Evolutionary conservation across 1,284 basidiomycete genomes (phyloP), one percentile per base, ranked within the genome.

Genomic region (Rhodotorula sp.): DNA sequence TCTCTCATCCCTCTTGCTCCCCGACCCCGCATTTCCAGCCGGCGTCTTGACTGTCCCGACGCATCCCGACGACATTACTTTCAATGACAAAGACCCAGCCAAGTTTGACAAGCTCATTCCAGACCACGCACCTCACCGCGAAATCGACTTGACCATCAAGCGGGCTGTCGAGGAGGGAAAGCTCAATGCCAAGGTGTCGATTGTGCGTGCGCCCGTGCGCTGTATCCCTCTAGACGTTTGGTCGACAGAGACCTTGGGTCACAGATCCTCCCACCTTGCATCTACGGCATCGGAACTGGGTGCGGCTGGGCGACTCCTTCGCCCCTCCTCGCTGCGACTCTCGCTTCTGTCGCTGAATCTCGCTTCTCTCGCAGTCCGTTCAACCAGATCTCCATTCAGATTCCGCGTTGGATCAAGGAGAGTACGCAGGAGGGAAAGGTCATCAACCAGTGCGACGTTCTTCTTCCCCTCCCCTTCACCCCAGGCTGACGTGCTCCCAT

Each of bases 131-230:
- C 67, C 63, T 4, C 72, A 73, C 59, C 66, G 72, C 22, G 55
- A 71, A 13, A 60, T 71, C 30, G 72, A 73, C 59, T 29, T 73
- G 30, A 36, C 63, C 11, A 73, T 73, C 66, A 71, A 71, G 61
- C 15, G 39, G 24, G 68, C 70, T 5, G 72, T 73, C 19, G 69
- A 73, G 36, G 47, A 46, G 11, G 36, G 36, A 11, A 34, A 64
- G 54, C 32, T 73, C 20, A 70, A 66, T 11, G 71, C 71, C 13
- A 67, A 56, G 34, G 44, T 69, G 15, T 64, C 65, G 4, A 73
- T 73, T 56, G 59, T 68, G 57, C 58, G 59, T 49, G 36, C 36
- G 24, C 6, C 13, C 13, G 7, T 4, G 15, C 9, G 22, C n/a
- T 22, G 34, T 24, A n/a, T 4, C 27, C 20, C 24, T 19, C 1